These are phyloP conservation scores for Prinsepia uniflora DNA, from an alignment of 306 rosid genomes.

Conservation along the genomic window DNA sequence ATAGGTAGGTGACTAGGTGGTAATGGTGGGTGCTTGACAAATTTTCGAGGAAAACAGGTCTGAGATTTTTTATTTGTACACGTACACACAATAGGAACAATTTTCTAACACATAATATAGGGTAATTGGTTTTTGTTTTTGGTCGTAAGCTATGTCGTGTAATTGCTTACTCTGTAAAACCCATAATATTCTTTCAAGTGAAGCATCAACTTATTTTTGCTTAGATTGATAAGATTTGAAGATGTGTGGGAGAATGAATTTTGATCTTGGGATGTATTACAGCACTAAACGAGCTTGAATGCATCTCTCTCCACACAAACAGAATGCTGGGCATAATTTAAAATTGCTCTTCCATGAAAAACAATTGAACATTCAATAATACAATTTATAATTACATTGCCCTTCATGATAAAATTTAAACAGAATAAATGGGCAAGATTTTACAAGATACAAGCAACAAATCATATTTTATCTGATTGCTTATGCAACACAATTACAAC, in stretches of 20 bases:
- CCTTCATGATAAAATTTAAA: background rate
- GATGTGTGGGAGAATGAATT: too few relatives aligned
- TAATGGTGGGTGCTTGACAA: constrained; percentile 30
- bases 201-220: constrained; percentile 2
- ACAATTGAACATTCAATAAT: background rate
- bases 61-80: constrained; percentile 24
- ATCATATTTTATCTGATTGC: constrained; percentile 6
- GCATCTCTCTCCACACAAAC: background rate
- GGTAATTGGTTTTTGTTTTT: too few relatives aligned
- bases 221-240: background rate
- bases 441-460: background rate
- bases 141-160: background rate
- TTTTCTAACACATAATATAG: constrained; percentile 6
- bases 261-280: too few relatives aligned
- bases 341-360: background rate
- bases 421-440: background rate
- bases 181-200: background rate
- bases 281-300: too few relatives aligned
- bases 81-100: constrained; percentile 7
- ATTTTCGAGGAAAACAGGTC: constrained; percentile 34
- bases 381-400: constrained; percentile 6
- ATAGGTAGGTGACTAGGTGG: background rate
- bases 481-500: background rate
- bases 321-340: background rate
- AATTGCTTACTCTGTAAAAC: constrained; percentile 33